phyloP scores from a whole-genome alignment of 192 early-diverging fungal genomes.

The Gaertneriomyces sp. region DNA sequence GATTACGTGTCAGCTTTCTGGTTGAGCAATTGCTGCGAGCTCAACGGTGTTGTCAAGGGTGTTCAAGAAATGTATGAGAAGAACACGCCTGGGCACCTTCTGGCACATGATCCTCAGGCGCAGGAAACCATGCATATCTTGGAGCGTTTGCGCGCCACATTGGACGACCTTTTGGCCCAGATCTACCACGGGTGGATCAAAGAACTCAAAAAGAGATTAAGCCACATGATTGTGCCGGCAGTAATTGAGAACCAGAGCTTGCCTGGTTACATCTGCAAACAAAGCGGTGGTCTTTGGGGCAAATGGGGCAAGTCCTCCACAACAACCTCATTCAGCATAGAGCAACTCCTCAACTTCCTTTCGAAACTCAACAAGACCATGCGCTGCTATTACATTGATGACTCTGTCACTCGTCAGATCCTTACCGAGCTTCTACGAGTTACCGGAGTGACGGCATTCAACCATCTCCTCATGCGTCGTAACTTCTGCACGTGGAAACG shows the following conservation, averaged over 20 bases:
- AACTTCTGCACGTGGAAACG: conserved; percentile 99
- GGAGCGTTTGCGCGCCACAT: conserved; percentile 81
- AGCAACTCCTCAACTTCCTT: conserved; percentile 89
- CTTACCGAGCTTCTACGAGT: conserved; percentile 92
- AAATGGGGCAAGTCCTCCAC: conserved; percentile 79
- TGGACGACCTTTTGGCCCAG: conserved; percentile 86
- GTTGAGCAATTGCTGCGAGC: conserved; percentile 95
- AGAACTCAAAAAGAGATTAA: conserved; percentile 90
- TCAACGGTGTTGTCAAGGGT: conserved; percentile 85
- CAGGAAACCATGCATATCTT: conserved; percentile 71
- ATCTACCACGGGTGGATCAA: conserved; percentile 99
- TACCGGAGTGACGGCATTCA: conserved; percentile 94
- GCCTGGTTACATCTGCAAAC: conserved; percentile 88
- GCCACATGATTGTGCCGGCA: conserved; percentile 92
- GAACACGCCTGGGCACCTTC: conserved; percentile 4
- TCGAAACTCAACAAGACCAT: conserved; percentile 92
- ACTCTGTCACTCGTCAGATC: conserved; percentile 86
- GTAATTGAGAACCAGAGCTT: conserved; percentile 94
- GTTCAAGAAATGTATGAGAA: conserved; percentile 41
- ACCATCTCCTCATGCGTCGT: conserved; percentile 95
- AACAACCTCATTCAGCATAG: conserved; percentile 83
- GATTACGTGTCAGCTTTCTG: conserved; percentile 92
- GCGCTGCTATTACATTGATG: conserved; percentile 97
- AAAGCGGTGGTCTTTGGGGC: conserved; percentile 84
- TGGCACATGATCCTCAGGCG: conserved; percentile 13